phyloP scores from a whole-genome alignment of 257 asterid species.

The Lycium ferocissimum region DNA sequence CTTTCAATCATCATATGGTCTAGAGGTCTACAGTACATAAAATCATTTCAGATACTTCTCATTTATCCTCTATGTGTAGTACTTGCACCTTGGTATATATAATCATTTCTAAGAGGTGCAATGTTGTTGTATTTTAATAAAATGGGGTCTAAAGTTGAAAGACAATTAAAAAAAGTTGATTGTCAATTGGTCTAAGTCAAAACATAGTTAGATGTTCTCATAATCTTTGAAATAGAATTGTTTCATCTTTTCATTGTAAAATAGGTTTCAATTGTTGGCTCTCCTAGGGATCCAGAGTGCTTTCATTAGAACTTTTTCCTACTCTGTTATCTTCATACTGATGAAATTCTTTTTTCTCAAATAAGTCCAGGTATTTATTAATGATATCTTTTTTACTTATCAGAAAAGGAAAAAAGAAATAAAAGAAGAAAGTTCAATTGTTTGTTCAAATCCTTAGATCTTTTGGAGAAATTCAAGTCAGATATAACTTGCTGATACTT shows the following conservation, averaged over 20 bases:
- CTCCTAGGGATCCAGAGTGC: not conserved
- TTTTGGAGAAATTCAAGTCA: constrained; percentile 22
- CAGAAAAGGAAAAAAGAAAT: not conserved
- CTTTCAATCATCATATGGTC: not conserved
- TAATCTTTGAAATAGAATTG: not conserved
- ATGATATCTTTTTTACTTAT: not conserved
- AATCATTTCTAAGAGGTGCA: not conserved
- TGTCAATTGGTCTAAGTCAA: not conserved
- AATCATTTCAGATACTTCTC: not conserved
- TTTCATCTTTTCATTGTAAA: not conserved
- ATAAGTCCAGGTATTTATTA: not conserved
- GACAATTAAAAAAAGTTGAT: not conserved
- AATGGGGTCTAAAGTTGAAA: not conserved
- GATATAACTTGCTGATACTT: constrained; percentile 18
- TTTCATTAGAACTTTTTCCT: not conserved
- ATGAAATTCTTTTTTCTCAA: not conserved
- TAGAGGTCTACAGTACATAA: not conserved
- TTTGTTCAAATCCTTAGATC: not conserved
- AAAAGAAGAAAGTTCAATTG: not conserved
- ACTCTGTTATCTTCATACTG: not conserved
- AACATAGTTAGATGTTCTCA: not conserved
- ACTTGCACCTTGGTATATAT: not conserved
- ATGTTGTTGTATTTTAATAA: not conserved
- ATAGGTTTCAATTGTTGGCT: not conserved
- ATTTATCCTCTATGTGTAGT: not conserved